Conservation (phyloP, 805 yeast genomes). For the Maudiozyma serrabonitensis region DNA sequence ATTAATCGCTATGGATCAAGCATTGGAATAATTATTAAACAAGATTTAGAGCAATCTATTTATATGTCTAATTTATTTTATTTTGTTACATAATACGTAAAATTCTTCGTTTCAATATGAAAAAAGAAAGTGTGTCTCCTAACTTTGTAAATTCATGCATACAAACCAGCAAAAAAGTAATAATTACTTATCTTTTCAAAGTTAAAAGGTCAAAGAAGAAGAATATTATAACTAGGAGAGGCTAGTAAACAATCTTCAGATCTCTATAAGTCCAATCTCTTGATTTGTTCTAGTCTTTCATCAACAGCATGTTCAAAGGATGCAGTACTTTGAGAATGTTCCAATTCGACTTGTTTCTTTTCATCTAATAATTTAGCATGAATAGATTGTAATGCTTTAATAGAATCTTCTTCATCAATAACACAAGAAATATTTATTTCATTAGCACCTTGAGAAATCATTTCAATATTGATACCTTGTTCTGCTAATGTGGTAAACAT, state of each 20-base stretch:
- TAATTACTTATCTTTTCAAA: no score
- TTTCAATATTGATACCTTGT: slow-evolving; percentile 86
- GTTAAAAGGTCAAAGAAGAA: no score
- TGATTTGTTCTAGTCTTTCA: slow-evolving; percentile 38
- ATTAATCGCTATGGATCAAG: no score
- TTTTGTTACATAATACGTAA: background rate
- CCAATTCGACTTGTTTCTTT: slow-evolving; percentile 14
- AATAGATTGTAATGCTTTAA: slow-evolving; percentile 77
- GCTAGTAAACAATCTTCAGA: background rate
- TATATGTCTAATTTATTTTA: background rate
- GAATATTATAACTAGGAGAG: no score
- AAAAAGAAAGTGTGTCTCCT: no score
- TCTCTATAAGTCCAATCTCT: slow-evolving; percentile 24
- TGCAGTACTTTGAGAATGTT: slow-evolving; percentile 2
- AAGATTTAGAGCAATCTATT: background rate
- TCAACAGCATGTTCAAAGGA: slow-evolving; percentile 32
- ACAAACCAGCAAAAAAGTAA: no score
- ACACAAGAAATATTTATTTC: slow-evolving; percentile 96
- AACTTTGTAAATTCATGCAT: no score
- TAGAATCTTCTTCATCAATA: slow-evolving; percentile 69
- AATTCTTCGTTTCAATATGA: background rate
- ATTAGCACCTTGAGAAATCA: slow-evolving; percentile 97
- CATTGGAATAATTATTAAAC: no score
- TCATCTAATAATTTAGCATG: slow-evolving; percentile 65
- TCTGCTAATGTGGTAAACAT: slow-evolving; percentile 93